Conservation (phyloP, 768 basidiomycete genomes). For the Lentinula lateritia region DNA sequence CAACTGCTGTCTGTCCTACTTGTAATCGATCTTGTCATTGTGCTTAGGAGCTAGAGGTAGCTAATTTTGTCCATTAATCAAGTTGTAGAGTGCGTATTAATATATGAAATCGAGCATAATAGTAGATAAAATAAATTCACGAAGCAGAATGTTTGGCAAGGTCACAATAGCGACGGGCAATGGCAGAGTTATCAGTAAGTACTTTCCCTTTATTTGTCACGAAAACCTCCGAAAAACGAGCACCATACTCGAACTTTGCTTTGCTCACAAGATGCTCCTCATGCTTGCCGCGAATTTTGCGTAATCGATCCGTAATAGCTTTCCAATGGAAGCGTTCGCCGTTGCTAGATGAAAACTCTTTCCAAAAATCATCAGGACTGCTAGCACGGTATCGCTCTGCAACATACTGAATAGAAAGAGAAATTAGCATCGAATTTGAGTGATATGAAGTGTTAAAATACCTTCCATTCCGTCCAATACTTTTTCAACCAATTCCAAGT, state of each 20-base stretch:
- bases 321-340: neutral
- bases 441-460: no score
- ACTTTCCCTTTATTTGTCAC: neutral
- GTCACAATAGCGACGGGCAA: neutral
- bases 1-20: constrained; percentile 8
- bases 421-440: neutral
- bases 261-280: neutral
- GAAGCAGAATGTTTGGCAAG: neutral
- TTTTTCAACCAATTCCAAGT: no score
- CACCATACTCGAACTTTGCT: neutral
- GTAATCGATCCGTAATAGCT: neutral
- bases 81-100: no score
- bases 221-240: neutral
- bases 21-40: constrained; percentile 19
- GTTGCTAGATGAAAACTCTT: neutral
- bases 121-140: no score
- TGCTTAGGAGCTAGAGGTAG: neutral
- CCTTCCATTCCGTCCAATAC: no score
- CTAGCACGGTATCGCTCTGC: neutral
- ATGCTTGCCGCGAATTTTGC: neutral
- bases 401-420: neutral
- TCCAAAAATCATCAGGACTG: neutral
- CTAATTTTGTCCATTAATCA: no score
- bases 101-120: no score
- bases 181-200: neutral